Conservation (phyloP, 2,329 filamentous ascomycete species). For the Penicillium fuscoglaucum region DNA sequence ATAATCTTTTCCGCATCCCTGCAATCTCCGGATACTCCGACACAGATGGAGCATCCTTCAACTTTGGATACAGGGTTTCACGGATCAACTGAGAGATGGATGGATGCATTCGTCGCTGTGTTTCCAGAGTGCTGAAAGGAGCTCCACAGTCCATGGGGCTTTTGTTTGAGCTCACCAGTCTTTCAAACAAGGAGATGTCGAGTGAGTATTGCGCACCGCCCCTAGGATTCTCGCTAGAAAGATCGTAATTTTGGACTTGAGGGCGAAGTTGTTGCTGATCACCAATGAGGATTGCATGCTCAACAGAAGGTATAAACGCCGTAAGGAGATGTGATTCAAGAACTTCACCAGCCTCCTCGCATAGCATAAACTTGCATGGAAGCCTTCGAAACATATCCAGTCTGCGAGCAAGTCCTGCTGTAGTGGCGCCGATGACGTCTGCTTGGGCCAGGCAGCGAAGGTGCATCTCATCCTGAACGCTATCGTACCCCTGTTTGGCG, state of each 20-base stretch:
- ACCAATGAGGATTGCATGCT: slow-evolving; percentile 48
- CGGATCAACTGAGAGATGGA: slow-evolving; percentile 61
- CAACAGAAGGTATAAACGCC: slow-evolving; percentile 42
- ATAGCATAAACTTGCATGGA: slow-evolving; percentile 42
- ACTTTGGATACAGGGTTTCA: slow-evolving; percentile 53
- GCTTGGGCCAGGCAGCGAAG: slow-evolving; percentile 39
- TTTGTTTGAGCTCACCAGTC: slow-evolving; percentile 42
- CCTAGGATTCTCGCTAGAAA: slow-evolving; percentile 35
- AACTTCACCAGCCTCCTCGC: slow-evolving; percentile 48
- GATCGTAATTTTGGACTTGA: slow-evolving; percentile 40
- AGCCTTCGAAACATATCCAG: slow-evolving; percentile 49
- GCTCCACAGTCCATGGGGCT: slow-evolving; percentile 23
- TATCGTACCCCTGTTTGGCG: neutral
- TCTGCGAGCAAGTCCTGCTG: slow-evolving; percentile 52
- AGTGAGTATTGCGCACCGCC: slow-evolving; percentile 45
- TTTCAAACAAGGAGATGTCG: slow-evolving; percentile 55
- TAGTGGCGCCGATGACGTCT: slow-evolving; percentile 57
- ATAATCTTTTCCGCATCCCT: slow-evolving; percentile 52
- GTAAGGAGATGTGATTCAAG: slow-evolving; percentile 46
- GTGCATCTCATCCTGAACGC: slow-evolving; percentile 28
- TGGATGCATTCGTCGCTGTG: slow-evolving; percentile 67
- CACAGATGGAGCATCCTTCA: slow-evolving; percentile 53
- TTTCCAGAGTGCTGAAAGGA: slow-evolving; percentile 51
- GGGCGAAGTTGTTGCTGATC: slow-evolving; percentile 49
- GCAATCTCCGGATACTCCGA: slow-evolving; percentile 43